These are phyloP conservation scores for Margaritispora aquatica DNA, from an alignment of 495 filamentous ascomycete genomes.

Conservation along the genomic window DNA sequence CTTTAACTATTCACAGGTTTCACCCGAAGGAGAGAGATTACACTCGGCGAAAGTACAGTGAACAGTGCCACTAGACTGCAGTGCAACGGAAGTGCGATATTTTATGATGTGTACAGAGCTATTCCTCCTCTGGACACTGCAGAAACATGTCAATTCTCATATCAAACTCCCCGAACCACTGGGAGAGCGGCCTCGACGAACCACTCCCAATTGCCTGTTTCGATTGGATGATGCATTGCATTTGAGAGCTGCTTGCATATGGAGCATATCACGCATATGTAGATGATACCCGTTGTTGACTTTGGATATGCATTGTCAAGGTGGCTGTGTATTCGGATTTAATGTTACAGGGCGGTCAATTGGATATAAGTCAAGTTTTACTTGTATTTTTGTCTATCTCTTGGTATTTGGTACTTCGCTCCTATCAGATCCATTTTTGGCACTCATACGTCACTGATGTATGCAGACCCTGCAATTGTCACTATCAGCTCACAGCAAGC, in stretches of 20 bases:
- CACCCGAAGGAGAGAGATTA: no score
- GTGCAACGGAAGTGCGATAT: neutral
- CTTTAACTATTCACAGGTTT: no score
- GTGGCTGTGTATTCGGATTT: neutral
- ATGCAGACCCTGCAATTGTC: neutral
- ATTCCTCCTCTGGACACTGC: neutral
- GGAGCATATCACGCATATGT: no score
- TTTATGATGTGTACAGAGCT: neutral
- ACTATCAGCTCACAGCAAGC: no score
- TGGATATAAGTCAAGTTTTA: neutral
- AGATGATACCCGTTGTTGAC: neutral
- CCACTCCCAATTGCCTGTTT: neutral
- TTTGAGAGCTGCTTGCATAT: neutral
- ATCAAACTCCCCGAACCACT: neutral
- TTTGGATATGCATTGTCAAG: neutral
- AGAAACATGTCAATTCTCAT: neutral
- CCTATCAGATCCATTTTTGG: neutral
- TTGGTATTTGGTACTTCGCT: neutral
- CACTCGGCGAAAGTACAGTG: neutral
- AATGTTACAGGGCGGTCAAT: neutral
- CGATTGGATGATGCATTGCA: neutral
- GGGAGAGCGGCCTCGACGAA: neutral
- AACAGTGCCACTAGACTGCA: neutral
- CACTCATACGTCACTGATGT: neutral
- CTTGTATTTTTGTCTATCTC: neutral